phyloP scores from a whole-genome alignment of 2,329 filamentous ascomycete genomes.

The Claviceps paspali region DNA sequence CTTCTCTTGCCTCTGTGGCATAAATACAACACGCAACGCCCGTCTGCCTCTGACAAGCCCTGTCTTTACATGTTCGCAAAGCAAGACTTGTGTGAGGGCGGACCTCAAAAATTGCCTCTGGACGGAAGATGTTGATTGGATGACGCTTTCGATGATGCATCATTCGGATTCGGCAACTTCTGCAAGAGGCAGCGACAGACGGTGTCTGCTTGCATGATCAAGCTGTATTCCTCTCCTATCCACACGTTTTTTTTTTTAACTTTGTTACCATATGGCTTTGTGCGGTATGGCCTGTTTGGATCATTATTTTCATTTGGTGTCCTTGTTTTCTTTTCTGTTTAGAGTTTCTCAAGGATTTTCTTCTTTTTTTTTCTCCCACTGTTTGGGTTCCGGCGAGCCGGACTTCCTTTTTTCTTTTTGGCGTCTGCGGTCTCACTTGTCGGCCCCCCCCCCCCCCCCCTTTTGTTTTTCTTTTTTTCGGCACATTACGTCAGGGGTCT shows the following conservation, averaged over 20 bases:
- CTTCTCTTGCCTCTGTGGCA: slow-evolving; percentile 26
- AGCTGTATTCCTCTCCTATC: not conserved
- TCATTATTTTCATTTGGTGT: slow-evolving; percentile 14
- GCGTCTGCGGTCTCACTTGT: slow-evolving; percentile 1
- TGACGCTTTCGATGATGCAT: not conserved
- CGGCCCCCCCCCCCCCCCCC: too few relatives aligned
- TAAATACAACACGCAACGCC: slow-evolving; percentile 10
- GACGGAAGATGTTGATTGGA: not conserved
- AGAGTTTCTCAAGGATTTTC: slow-evolving; percentile 12
- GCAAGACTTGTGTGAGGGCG: slow-evolving; percentile 1
- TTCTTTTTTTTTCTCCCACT: too few relatives aligned
- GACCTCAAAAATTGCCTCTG: slow-evolving; percentile 3
- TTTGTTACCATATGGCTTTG: not conserved
- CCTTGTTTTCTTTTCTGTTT: slow-evolving; percentile 13
- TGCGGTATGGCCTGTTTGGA: not conserved
- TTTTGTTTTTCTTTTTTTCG: not conserved
- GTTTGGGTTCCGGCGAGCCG: slow-evolving; percentile 11
- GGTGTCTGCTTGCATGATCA: not conserved
- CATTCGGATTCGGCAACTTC: not conserved
- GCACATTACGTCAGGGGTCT: not conserved
- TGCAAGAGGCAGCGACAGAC: not conserved
- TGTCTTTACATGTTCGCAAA: not conserved
- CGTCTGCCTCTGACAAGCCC: slow-evolving; percentile 6
- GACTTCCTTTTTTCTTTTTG: slow-evolving; percentile 12
- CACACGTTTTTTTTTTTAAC: not conserved